A percentile compares a stretch with the other conserved stretches of the same genome.
These are phyloP conservation scores for Capsicum rhomboideum DNA, from an alignment of 257 asterid genomes.

Conservation along the genomic window DNA sequence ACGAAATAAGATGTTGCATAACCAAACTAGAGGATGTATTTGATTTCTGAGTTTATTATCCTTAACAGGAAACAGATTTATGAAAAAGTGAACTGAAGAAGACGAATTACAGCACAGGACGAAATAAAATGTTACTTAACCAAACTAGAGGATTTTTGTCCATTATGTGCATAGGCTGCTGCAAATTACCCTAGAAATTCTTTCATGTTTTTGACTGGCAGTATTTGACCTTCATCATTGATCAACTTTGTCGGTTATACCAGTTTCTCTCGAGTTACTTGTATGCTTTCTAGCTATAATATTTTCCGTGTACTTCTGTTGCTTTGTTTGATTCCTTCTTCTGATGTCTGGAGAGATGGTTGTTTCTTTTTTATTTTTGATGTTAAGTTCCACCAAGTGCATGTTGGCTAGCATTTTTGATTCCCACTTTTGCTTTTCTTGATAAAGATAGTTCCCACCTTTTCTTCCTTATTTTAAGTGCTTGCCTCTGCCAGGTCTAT, in stretches of 20 bases:
- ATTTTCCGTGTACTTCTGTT: background rate
- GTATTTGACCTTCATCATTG: background rate
- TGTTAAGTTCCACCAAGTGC: background rate
- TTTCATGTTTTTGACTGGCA: background rate
- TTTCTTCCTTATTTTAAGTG: background rate
- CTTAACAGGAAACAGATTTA: slow-evolving; percentile 2
- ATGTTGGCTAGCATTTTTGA: background rate
- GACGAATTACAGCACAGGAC: slow-evolving; percentile 3
- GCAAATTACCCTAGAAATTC: background rate
- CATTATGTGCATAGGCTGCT: background rate
- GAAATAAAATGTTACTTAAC: background rate
- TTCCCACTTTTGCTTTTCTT: background rate
- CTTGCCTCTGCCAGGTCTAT: background rate
- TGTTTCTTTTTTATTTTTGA: background rate
- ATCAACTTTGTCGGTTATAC: background rate
- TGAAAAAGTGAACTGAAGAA: background rate
- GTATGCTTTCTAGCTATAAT: background rate
- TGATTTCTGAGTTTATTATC: background rate
- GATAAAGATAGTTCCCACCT: background rate
- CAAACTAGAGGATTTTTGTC: background rate
- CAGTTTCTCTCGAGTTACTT: background rate
- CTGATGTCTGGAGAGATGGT: background rate
- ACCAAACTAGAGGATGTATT: background rate
- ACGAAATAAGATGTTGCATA: background rate
- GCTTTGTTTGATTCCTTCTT: background rate